Evolutionary conservation across 306 rosid species (phyloP), one percentile per base, ranked within the genome.

Genomic region (Argentina anserina): DNA sequence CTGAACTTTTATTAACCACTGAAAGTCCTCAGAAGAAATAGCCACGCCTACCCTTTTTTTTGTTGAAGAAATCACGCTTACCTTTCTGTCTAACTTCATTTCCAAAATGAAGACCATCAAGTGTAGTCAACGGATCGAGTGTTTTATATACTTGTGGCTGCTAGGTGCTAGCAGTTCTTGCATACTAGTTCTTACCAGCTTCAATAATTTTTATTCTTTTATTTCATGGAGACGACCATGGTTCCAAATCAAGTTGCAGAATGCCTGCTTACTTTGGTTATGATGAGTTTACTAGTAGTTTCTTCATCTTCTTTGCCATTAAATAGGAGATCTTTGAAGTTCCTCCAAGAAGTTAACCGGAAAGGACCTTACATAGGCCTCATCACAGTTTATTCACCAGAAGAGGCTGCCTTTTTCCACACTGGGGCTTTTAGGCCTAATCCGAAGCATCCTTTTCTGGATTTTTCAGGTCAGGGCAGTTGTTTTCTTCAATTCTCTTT

Each of bases 351-450:
- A 65, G 45, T 83, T 34, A 87, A 85, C 42, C 12, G 37, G 8
- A 2, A 55, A 45, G 84, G 84, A 15, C 83, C 86, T 6, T 87
- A 74, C 18, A 18, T 83, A 34, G 92, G 89, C 14, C 84, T 76
- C 56, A 72, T 85, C 72, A 76, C 89, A 28, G 84, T 85, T 3
- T 49, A 39, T 71, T 26, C 81, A 31, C 74, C 76, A 5, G 84
- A 81, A 65, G 87, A 87, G 74, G 69, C 64, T 21, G 86, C 80
- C 14, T 78, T 85, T 69, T 76, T 76, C 1, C 59, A 72, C 60
- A 69, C 61, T 8, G 63, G 67, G 39, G 86, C 74, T 58, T 85
- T 87, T 28, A 45, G 71, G 52, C 70, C 84, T 74, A 28, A 82
- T 63, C 75, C 68, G 2, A 74, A 43, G 7, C 79, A 80, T 75